A percentile compares a stretch with the other conserved stretches of the same genome.
phyloP scores from a whole-genome alignment of 257 asterid species.

The Datura wrightii region DNA sequence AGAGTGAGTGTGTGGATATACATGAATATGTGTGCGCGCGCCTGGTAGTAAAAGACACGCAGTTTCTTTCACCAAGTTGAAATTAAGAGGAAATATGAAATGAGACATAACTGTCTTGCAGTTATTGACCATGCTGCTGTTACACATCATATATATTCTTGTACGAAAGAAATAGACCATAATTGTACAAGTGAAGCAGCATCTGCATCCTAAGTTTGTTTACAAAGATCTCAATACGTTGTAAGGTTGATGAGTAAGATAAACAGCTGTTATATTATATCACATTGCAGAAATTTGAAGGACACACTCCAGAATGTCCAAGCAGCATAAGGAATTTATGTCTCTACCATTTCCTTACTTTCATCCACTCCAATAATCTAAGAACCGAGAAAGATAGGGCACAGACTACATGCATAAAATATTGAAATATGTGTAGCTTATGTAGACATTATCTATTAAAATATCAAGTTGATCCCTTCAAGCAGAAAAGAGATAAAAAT shows the following conservation, averaged over 20 bases:
- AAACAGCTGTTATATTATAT: background rate
- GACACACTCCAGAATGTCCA: conserved; percentile 9
- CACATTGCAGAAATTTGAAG: background rate
- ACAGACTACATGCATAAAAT: conserved; percentile 5
- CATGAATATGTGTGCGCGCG: background rate
- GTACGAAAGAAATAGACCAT: background rate
- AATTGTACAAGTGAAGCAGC: background rate
- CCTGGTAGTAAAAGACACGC: background rate
- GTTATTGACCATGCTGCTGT: background rate
- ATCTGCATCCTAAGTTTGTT: background rate
- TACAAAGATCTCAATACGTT: background rate
- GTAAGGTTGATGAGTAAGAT: background rate
- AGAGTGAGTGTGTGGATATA: background rate
- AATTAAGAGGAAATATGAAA: background rate
- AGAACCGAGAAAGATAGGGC: background rate
- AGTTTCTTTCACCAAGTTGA: background rate
- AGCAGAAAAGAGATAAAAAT: conserved; percentile 16
- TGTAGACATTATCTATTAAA: background rate
- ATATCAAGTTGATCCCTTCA: conserved; percentile 18
- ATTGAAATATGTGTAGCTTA: background rate
- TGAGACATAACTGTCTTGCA: background rate
- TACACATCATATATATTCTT: background rate
- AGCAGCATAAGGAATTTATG: background rate
- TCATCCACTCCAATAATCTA: background rate
- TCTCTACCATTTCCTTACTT: background rate